Percentiles rank a stretch among this genome's conserved stretches.
Conservation (phyloP, 352 stramenopile genomes). For the Peronospora tabacina region DNA sequence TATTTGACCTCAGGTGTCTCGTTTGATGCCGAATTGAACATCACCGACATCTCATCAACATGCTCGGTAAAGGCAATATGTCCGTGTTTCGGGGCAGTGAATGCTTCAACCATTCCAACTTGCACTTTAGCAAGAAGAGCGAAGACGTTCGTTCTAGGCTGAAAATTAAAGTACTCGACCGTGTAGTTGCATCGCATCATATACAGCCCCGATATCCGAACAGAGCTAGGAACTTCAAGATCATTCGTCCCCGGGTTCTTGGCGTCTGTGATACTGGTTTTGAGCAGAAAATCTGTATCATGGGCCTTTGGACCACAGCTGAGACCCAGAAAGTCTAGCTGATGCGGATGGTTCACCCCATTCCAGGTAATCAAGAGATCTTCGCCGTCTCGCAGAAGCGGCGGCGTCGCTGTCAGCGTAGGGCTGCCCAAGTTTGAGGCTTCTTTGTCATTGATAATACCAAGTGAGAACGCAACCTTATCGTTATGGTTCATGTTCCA, state of each 20-base stretch:
- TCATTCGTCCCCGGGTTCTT: slow-evolving; percentile 21
- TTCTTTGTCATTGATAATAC: slow-evolving; percentile 1
- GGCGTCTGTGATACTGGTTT: slow-evolving; percentile 26
- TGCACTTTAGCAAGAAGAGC: slow-evolving; percentile 30
- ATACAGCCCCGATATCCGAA: slow-evolving; percentile 58
- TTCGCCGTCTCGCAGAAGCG: slow-evolving; percentile 47
- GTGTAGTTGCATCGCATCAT: slow-evolving; percentile 76
- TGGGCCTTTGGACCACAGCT: slow-evolving; percentile 53
- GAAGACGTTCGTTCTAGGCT: slow-evolving; percentile 35
- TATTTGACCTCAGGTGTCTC: slow-evolving; percentile 47
- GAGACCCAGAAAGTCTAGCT: slow-evolving; percentile 58
- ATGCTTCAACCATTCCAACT: slow-evolving; percentile 50
- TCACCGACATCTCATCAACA: slow-evolving; percentile 62
- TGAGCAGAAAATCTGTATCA: slow-evolving; percentile 48
- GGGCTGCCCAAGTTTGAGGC: slow-evolving; percentile 2
- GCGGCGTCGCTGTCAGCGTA: slow-evolving; percentile 35
- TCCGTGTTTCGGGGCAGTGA: slow-evolving; percentile 57
- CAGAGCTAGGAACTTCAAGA: slow-evolving; percentile 22
- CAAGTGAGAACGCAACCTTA: slow-evolving; percentile 7
- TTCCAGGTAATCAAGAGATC: slow-evolving; percentile 70
- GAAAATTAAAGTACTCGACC: slow-evolving; percentile 56
- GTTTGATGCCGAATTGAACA: slow-evolving; percentile 66
- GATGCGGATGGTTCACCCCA: slow-evolving; percentile 37
- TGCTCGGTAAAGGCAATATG: slow-evolving; percentile 52
- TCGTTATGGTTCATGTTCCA: slow-evolving; percentile 23